A percentile compares a stretch with the other conserved stretches of the same genome.
phyloP scores from a whole-genome alignment of 1,284 basidiomycete genomes.

The Cryptococcus amylolentus region DNA sequence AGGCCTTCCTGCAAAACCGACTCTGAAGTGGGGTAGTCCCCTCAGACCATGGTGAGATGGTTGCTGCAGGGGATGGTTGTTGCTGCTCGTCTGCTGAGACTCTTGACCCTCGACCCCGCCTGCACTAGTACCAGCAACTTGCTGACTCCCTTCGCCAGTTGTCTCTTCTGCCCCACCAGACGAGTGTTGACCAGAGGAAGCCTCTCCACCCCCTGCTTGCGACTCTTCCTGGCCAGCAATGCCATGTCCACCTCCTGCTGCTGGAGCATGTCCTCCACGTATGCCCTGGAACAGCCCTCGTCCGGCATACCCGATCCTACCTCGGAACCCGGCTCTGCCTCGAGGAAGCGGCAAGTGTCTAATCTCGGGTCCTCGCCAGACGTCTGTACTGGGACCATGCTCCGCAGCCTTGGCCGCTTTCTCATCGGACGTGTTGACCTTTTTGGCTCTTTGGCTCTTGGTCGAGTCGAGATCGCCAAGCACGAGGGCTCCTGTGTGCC shows the following conservation, averaged over 20 bases:
- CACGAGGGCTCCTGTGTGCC: conserved; percentile 82
- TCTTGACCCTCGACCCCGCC: neutral
- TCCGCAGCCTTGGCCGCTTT: neutral
- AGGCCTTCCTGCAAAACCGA: conserved; percentile 14
- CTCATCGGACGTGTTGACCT: neutral
- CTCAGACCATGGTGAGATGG: conserved; percentile 1
- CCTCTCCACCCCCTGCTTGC: neutral
- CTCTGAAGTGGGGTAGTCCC: conserved; percentile 16
- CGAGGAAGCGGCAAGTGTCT: neutral
- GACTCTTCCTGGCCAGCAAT: neutral
- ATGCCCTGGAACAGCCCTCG: neutral
- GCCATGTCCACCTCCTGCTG: neutral
- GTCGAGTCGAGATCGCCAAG: conserved; percentile 55
- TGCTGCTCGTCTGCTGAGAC: neutral
- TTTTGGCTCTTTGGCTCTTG: neutral
- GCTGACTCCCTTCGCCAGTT: too few relatives aligned
- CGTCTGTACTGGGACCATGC: neutral
- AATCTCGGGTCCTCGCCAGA: neutral
- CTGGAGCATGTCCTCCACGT: neutral
- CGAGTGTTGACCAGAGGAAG: neutral
- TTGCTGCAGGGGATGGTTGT: neutral
- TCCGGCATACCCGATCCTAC: neutral
- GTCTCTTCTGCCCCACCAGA: neutral
- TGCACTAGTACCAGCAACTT: neutral
- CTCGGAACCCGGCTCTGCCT: neutral